These are phyloP conservation scores for Talaromyces piceae DNA, from an alignment of 2,329 filamentous ascomycete species.

Conservation along the genomic window DNA sequence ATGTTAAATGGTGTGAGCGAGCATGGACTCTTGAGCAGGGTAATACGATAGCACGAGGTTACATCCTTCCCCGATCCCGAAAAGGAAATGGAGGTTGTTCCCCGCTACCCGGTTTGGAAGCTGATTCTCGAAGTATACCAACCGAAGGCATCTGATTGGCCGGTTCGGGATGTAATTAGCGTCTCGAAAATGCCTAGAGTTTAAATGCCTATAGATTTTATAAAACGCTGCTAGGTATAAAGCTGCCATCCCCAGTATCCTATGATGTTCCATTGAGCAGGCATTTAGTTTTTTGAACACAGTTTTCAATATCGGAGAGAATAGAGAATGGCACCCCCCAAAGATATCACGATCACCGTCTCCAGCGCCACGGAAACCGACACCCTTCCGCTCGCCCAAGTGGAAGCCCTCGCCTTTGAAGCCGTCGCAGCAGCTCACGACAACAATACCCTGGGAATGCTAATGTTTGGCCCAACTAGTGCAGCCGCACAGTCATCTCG, in stretches of 20 bases:
- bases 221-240: too few relatives aligned
- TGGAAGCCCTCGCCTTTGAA: conserved; percentile 7
- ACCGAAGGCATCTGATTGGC: background rate
- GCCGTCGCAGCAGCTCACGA: background rate
- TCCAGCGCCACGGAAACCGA: conserved; percentile 5
- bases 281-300: too few relatives aligned
- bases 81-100: background rate
- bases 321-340: background rate
- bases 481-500: background rate
- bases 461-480: conserved; percentile 10
- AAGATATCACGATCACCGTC: conserved; percentile 2
- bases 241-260: too few relatives aligned
- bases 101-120: background rate
- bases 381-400: background rate
- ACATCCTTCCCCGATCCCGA: background rate
- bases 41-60: background rate
- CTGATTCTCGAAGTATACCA: background rate
- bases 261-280: too few relatives aligned
- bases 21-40: too few relatives aligned
- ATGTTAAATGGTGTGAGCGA: too few relatives aligned
- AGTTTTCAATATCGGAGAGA: too few relatives aligned
- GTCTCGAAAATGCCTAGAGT: too few relatives aligned
- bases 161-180: too few relatives aligned
- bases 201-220: too few relatives aligned
- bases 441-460: background rate